Conservation (phyloP, 1,284 basidiomycete species). For the Flammula alnicola region DNA sequence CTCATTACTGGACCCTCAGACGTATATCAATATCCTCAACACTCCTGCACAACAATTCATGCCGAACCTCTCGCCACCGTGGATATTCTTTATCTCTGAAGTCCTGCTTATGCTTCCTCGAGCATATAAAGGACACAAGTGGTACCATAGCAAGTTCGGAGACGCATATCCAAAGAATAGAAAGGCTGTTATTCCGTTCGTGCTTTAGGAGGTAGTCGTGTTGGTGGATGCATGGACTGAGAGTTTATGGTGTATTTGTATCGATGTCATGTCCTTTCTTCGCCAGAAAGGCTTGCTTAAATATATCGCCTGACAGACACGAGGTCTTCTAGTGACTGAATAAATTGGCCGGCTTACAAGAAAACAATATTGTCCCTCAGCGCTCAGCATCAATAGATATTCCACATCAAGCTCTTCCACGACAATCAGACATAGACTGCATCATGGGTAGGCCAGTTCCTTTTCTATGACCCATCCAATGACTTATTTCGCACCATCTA, state of each 20-base stretch:
- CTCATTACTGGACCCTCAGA: slow-evolving; percentile 18
- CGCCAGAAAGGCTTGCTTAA: too few species aligned
- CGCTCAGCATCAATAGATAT: too few species aligned
- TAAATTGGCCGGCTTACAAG: too few species aligned
- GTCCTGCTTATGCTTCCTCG: slow-evolving; percentile 78
- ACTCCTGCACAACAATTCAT: slow-evolving; percentile 38
- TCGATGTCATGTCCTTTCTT: too few species aligned
- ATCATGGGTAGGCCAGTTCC: slow-evolving; percentile 2
- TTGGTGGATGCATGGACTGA: too few species aligned
- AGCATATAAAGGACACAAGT: slow-evolving; percentile 78
- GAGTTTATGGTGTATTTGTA: too few species aligned
- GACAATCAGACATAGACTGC: neutral
- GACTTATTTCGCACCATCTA: neutral
- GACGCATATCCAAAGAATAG: slow-evolving; percentile 66
- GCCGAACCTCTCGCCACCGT: slow-evolving; percentile 63
- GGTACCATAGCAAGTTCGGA: slow-evolving; percentile 78
- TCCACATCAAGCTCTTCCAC: too few species aligned
- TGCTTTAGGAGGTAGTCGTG: slow-evolving; percentile 46
- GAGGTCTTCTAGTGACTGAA: too few species aligned
- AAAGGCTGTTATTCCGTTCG: slow-evolving; percentile 66
- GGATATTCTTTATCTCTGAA: slow-evolving; percentile 77
- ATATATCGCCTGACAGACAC: too few species aligned
- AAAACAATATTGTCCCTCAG: too few species aligned
- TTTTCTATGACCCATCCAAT: neutral
- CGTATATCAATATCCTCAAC: slow-evolving; percentile 25